Conservation (phyloP, 2,329 filamentous ascomycete species). For the Lachnellula occidentalis region DNA sequence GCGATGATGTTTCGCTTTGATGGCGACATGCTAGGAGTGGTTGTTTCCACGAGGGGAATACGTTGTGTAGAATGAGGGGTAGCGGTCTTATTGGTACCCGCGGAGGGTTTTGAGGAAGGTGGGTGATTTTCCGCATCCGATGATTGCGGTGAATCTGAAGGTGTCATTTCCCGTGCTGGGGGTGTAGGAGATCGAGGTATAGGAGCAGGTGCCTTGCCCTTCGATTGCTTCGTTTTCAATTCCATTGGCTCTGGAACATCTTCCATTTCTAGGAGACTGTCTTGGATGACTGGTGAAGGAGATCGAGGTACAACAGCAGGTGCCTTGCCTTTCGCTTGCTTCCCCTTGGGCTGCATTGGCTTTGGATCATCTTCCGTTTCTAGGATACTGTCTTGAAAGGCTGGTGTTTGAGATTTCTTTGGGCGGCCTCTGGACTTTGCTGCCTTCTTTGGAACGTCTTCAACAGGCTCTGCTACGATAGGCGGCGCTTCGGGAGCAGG, state of each 20-base stretch:
- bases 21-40: conserved; percentile 51
- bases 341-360: conserved; percentile 1
- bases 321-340: conserved; percentile 2
- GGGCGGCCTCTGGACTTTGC: conserved; percentile 15
- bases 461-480: not conserved
- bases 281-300: conserved; percentile 37
- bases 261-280: not conserved
- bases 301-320: conserved; percentile 27
- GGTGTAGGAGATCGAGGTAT: conserved; percentile 37
- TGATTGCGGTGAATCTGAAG: conserved; percentile 65
- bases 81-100: conserved; percentile 13
- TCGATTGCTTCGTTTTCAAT: conserved; percentile 1
- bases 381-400: not conserved
- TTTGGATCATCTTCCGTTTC: not conserved
- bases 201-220: conserved; percentile 5
- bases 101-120: conserved; percentile 58
- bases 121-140: conserved; percentile 78
- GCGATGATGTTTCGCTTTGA: conserved; percentile 54
- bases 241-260: not conserved
- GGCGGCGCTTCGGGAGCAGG: conserved; percentile 4
- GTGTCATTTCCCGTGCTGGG: conserved; percentile 50
- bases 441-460: conserved; percentile 11
- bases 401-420: conserved; percentile 7
- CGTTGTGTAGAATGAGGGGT: conserved; percentile 36
- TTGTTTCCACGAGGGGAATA: conserved; percentile 41